Conservation (phyloP, 352 stramenopile genomes). For the Phytophthora syringae region DNA sequence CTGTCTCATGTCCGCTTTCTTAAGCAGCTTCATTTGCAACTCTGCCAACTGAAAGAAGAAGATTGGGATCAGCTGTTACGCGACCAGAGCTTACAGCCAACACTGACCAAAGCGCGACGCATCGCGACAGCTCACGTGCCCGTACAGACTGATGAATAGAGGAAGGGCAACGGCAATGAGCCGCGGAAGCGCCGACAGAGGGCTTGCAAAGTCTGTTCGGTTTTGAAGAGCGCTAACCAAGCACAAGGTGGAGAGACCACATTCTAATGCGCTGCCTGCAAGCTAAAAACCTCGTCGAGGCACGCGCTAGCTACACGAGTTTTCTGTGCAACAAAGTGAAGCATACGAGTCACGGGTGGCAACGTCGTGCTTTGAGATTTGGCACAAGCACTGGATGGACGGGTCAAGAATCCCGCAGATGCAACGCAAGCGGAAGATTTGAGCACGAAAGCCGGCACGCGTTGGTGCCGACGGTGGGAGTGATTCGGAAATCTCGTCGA, state of each 20-base stretch:
- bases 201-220: slow-evolving; percentile 6
- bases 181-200: slow-evolving; percentile 1
- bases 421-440: slow-evolving; percentile 1
- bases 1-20: not conserved
- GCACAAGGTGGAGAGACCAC: not conserved
- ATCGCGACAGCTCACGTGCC: not conserved
- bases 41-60: not conserved
- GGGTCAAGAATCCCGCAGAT: not conserved
- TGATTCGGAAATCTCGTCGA: not conserved
- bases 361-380: slow-evolving; percentile 6
- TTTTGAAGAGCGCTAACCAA: not conserved
- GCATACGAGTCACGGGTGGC: not conserved
- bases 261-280: slow-evolving; percentile 5
- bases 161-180: not conserved
- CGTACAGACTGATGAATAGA: slow-evolving; percentile 2
- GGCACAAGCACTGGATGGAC: slow-evolving; percentile 8
- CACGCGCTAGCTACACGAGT: not conserved
- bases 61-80: not conserved
- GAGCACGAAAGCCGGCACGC: not conserved
- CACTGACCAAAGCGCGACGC: not conserved
- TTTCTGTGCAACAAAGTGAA: slow-evolving; percentile 21
- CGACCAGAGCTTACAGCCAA: not conserved
- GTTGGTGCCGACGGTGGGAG: not conserved
- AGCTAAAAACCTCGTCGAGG: slow-evolving; percentile 5
- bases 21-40: not conserved